Conservation (phyloP, 768 basidiomycete genomes). For the Cystofilobasidium ferigula region DNA sequence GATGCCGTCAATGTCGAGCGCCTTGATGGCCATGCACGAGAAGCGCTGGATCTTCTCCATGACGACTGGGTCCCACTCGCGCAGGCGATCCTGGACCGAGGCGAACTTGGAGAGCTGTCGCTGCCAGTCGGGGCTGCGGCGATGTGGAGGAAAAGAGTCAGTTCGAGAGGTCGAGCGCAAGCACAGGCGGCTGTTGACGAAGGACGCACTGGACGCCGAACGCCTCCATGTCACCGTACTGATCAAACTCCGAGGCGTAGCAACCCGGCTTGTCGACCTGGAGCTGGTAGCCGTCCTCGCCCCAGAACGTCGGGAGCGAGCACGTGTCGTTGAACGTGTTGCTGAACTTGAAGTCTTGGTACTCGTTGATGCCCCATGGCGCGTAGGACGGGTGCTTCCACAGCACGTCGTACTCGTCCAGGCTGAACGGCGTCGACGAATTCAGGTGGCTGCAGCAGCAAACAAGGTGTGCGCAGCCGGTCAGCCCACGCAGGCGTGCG, state of each 20-base stretch:
- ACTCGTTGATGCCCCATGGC: constrained; percentile 78
- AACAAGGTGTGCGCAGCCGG: background rate
- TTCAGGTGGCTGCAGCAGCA: constrained; percentile 55
- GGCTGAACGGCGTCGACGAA: constrained; percentile 61
- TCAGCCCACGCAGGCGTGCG: background rate
- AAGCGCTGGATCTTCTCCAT: constrained; percentile 67
- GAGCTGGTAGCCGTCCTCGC: constrained; percentile 58
- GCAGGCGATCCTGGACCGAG: constrained; percentile 87
- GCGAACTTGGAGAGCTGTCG: constrained; percentile 92
- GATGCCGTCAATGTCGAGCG: constrained; percentile 84
- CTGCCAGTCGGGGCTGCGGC: constrained; percentile 45
- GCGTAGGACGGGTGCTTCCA: constrained; percentile 65
- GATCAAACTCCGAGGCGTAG: constrained; percentile 74
- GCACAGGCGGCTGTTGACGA: background rate
- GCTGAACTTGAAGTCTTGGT: constrained; percentile 57
- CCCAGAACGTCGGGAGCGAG: constrained; percentile 65
- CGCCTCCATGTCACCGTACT: constrained; percentile 93
- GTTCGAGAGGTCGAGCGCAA: background rate
- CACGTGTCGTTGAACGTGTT: constrained; percentile 58
- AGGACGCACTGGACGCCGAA: constrained; percentile 87
- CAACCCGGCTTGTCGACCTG: constrained; percentile 58
- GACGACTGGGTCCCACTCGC: constrained; percentile 77
- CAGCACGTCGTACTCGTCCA: constrained; percentile 58
- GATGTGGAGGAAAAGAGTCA: background rate
- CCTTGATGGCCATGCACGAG: constrained; percentile 73